Evolutionary conservation across 2,329 filamentous ascomycete species (phyloP), one percentile per base, ranked within the genome.

Genomic region (Microcyclospora tardicrescens): DNA sequence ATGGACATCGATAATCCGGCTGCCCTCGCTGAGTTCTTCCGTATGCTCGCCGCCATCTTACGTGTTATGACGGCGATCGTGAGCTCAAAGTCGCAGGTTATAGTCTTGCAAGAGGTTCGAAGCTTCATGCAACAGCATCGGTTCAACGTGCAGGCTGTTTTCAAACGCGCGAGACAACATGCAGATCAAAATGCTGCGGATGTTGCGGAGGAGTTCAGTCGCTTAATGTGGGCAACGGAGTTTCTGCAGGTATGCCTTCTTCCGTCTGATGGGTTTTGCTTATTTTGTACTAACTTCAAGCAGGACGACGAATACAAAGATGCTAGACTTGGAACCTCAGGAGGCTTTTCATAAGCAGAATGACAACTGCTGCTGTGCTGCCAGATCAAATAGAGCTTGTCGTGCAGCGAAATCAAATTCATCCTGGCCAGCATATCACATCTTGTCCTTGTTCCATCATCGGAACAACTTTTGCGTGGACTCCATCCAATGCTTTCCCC

Each of bases 181-280:
- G 82, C 93, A 40, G 81, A 82, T 13, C 61, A 64, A 19, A 43
- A 45, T 28, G 43, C 40, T 10, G 37, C 41, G 15, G 72, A 75
- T 35, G 84, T 96, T 48, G 84, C 87, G 5, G 85, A 93, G 58
- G 79, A 84, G 34, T 84, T 91, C 54, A 80, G 89, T 61, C 69
- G 91, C 39, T 68, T 96, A 46, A 83, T 95, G 53, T 72, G 79
- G 24, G 77, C 85, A 29, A 93, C 84, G 9, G 79, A 77, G 33
- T 95, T 93, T 59, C 65, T 94, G 38, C 82, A 95, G 69, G 87
- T 93, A 67, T 24, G 19, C 19, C 19, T 8, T 24, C 19, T 24
- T 24, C 19, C 19, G 8, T 5, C 8, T 24, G 19, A 24, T 8
- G 4, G 19, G 8, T 24, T 24, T 24, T 24, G 19, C 19, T 24